phyloP scores from a whole-genome alignment of 2,329 filamentous ascomycete species.

The Torrubiella hemipterigena region DNA sequence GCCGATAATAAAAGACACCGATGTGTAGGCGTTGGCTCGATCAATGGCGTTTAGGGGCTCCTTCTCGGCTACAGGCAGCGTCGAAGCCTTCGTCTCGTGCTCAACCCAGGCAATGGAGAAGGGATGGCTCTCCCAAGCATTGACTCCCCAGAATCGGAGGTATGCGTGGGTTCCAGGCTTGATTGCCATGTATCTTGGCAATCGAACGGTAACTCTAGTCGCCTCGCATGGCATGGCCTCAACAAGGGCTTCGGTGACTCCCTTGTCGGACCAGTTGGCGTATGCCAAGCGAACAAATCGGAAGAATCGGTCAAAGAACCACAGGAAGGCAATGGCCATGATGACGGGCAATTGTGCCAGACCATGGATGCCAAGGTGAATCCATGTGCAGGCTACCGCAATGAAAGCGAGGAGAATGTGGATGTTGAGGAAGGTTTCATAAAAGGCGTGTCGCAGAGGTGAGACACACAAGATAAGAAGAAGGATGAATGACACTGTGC shows the following conservation, averaged over 20 bases:
- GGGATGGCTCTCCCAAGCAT: constrained; percentile 61
- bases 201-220: constrained; percentile 56
- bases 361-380: constrained; percentile 51
- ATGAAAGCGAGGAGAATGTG: constrained; percentile 68
- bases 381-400: constrained; percentile 59
- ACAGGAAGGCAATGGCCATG: constrained; percentile 61
- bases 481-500: constrained; percentile 47
- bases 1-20: constrained; percentile 73
- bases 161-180: constrained; percentile 65
- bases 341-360: constrained; percentile 66
- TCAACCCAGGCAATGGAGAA: constrained; percentile 71
- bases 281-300: constrained; percentile 54
- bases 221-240: constrained; percentile 59
- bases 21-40: constrained; percentile 32
- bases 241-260: constrained; percentile 52
- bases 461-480: constrained; percentile 63
- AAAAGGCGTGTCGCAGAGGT: constrained; percentile 83
- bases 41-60: constrained; percentile 23
- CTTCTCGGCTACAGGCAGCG: constrained; percentile 29
- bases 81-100: constrained; percentile 29
- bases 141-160: constrained; percentile 55
- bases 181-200: constrained; percentile 55
- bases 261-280: constrained; percentile 48
- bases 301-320: constrained; percentile 57
- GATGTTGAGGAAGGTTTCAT: constrained; percentile 85